phyloP scores from a whole-genome alignment of 148 eudicot genomes.

The Rhododendron simsii region DNA sequence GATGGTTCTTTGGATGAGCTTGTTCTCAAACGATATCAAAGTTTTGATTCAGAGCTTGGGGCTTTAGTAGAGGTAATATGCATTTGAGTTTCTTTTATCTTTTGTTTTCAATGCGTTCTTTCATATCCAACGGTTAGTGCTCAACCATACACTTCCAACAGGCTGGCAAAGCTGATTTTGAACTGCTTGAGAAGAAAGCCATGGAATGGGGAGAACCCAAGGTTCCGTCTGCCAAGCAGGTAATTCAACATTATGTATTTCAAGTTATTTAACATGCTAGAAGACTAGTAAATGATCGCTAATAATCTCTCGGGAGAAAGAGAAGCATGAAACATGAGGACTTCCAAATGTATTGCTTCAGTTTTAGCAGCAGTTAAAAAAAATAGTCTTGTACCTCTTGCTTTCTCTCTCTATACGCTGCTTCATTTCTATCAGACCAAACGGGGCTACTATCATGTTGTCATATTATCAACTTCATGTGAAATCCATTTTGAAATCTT shows the following conservation, averaged over 20 bases:
- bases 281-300: neutral
- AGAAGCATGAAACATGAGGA: neutral
- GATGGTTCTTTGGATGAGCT: constrained; percentile 76
- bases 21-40: constrained; percentile 80
- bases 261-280: neutral
- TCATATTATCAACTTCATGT: neutral
- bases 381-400: neutral
- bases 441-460: neutral
- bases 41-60: constrained; percentile 81
- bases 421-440: neutral
- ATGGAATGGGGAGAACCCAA: constrained; percentile 93
- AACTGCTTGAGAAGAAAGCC: constrained; percentile 81
- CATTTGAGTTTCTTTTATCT: neutral
- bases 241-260: constrained; percentile 12
- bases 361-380: neutral
- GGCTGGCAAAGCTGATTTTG: constrained; percentile 95
- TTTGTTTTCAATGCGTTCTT: neutral
- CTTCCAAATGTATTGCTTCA: neutral
- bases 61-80: constrained; percentile 62
- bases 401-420: neutral
- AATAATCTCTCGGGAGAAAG: neutral
- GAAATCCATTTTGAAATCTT: neutral
- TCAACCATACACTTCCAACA: constrained; percentile 17
- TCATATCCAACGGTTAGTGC: neutral
- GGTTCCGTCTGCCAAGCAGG: constrained; percentile 94